phyloP scores from a whole-genome alignment of 1,139 yeast genomes.

The Chernovozyma sophiae-reginae region DNA sequence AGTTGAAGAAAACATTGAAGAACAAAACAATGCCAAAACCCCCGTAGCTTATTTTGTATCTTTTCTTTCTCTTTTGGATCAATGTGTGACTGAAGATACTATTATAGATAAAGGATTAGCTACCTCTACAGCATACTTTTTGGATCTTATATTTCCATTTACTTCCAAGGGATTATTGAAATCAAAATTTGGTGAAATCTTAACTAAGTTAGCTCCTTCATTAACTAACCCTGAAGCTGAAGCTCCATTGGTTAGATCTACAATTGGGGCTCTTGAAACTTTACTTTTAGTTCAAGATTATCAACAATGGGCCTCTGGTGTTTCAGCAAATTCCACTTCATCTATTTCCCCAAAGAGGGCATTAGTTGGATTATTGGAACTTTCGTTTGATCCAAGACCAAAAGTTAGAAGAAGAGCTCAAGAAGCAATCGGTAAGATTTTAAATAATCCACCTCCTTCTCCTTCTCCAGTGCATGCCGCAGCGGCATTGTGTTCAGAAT shows the following conservation, averaged over 20 bases:
- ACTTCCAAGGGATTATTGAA: conserved; percentile 66
- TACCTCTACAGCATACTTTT: conserved; percentile 71
- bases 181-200: conserved; percentile 70
- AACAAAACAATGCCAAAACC: conserved; percentile 57
- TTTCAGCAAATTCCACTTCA: conserved; percentile 24
- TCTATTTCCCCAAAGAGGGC: conserved; percentile 80
- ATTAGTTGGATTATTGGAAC: conserved; percentile 71
- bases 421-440: conserved; percentile 67
- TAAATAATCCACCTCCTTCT: conserved; percentile 74
- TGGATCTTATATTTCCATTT: conserved; percentile 75
- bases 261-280: conserved; percentile 81
- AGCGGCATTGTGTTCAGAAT: conserved; percentile 62
- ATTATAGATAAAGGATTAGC: conserved; percentile 62
- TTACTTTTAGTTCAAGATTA: conserved; percentile 77
- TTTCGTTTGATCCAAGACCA: conserved; percentile 86
- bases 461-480: conserved; percentile 79
- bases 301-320: conserved; percentile 59
- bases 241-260: conserved; percentile 81
- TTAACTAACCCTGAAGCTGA: conserved; percentile 66
- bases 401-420: conserved; percentile 94
- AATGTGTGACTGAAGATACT: conserved; percentile 54
- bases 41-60: conserved; percentile 82
- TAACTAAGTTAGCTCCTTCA: conserved; percentile 77
- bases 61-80: conserved; percentile 75
- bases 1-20: conserved; percentile 82